Percentiles rank a stretch among this genome's conserved stretches.
phyloP scores from a whole-genome alignment of 2,329 filamentous ascomycete genomes.

The Gnomoniopsis smithogilvyi region DNA sequence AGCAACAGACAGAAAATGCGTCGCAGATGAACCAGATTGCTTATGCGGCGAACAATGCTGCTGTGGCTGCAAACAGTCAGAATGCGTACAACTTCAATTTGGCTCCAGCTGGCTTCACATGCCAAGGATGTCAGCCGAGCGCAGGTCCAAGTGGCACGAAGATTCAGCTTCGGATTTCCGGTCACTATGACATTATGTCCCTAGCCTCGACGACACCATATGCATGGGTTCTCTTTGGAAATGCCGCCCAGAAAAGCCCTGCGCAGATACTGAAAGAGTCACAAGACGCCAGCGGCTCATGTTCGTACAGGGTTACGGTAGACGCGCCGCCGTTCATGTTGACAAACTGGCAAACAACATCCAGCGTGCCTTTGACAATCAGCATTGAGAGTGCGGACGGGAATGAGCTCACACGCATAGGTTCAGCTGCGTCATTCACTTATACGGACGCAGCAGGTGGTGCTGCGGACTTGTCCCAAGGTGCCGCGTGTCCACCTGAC shows the following conservation, averaged over 20 bases:
- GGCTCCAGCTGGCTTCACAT: constrained; percentile 57
- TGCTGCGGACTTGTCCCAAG: constrained; percentile 25
- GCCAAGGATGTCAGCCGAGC: constrained; percentile 61
- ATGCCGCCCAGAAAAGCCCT: constrained; percentile 58
- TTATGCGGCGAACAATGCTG: constrained; percentile 58
- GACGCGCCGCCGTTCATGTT: constrained; percentile 63
- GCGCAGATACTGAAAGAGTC: constrained; percentile 61
- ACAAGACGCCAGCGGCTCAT: constrained; percentile 55
- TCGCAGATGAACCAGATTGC: constrained; percentile 53
- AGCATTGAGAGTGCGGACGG: constrained; percentile 50
- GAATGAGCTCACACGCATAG: constrained; percentile 49
- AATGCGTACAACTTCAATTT: constrained; percentile 58
- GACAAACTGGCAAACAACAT: constrained; percentile 44
- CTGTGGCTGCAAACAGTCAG: constrained; percentile 28
- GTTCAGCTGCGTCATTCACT: constrained; percentile 43
- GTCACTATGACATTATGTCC: constrained; percentile 66
- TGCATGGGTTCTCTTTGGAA: constrained; percentile 72
- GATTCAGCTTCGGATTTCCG: constrained; percentile 70
- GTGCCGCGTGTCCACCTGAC: constrained; percentile 35
- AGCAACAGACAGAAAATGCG: constrained; percentile 47
- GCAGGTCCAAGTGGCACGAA: constrained; percentile 68
- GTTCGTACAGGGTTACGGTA: constrained; percentile 68
- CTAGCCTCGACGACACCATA: constrained; percentile 53
- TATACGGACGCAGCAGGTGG: constrained; percentile 30
- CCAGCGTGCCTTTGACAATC: constrained; percentile 53